Base-by-base conservation (phyloP, 139 green algal species). In the Raphidocelis subcapitata region DNA sequence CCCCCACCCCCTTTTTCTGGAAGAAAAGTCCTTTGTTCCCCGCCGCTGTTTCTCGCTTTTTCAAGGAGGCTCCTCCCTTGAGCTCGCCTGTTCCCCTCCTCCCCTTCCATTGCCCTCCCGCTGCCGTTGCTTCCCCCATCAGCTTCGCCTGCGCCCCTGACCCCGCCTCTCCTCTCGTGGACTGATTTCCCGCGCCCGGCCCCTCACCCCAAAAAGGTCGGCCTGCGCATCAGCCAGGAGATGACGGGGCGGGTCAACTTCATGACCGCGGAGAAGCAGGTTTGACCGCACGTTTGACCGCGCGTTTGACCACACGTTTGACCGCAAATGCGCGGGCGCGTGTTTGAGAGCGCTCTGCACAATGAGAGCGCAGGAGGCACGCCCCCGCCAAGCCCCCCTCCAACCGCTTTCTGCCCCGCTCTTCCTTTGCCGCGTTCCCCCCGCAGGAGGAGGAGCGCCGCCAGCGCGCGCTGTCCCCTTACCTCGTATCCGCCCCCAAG, bases 401-500 rank as follows among this genome's bases (percentile, higher is more conserved):
- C 55, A 62, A 62, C 21, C 5, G 55, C 21, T 15, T 62, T 16
- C 28, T 16, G 5, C 18, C 55, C 8, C 28, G 24, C 28, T 16
- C n/a, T 14, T 12, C n/a, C 55, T 62, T 29, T 62, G 10, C 5
- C 10, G 5, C 28, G 18, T 3, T 69, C 49, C 14, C 14, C 5
- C 14, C 28, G 28, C 71, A 85, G 74, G 73, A 72, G 36, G 75
- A 89, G 62, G 49, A 82, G 55, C 46, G 54, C 21, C 75, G 77
- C 3, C 41, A 54, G 26, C 65, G 78, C 4, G 74, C 63, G 21
- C 75, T 93, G 77, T 44, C 64, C 31, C 87, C 88, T 4, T 93
- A 81, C 67, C 74, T 83, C 16, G 85, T 92, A 18, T 18, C 87
- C 5, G 54, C 74, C 0, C 87, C 88, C 46, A 81, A 70, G 54